phyloP scores from a whole-genome alignment of 495 filamentous ascomycete genomes.

The Xylaria acuta region DNA sequence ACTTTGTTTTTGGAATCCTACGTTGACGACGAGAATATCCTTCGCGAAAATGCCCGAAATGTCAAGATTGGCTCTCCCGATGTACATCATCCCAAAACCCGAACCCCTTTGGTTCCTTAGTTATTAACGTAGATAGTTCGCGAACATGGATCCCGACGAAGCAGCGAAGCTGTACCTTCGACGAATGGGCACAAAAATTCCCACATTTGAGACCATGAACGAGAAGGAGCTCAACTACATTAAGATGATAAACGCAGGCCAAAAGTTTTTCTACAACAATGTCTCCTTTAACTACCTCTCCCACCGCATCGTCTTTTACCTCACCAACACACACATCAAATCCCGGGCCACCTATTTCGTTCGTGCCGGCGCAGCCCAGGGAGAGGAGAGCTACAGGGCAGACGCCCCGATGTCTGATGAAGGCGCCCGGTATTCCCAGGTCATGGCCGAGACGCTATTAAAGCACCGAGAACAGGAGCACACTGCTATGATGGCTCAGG shows the following conservation, averaged over 20 bases:
- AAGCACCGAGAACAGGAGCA: constrained; percentile 83
- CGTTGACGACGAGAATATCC: constrained; percentile 90
- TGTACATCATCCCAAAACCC: constrained; percentile 52
- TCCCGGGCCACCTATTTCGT: constrained; percentile 92
- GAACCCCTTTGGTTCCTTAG: background rate
- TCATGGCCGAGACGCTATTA: constrained; percentile 83
- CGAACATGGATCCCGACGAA: constrained; percentile 88
- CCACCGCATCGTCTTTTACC: constrained; percentile 95
- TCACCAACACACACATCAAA: constrained; percentile 97
- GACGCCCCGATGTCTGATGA: constrained; percentile 84
- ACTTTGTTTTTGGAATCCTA: constrained; percentile 96
- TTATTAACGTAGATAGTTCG: constrained; percentile 64
- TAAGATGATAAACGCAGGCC: constrained; percentile 99
- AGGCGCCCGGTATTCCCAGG: constrained; percentile 82
- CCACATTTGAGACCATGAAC: constrained; percentile 95
- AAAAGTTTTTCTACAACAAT: constrained; percentile 90
- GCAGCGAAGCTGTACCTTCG: constrained; percentile 89
- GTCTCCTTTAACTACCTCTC: constrained; percentile 94
- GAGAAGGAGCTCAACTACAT: constrained; percentile 93
- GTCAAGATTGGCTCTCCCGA: constrained; percentile 99
- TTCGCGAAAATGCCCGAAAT: constrained; percentile 94
- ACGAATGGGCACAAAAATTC: constrained; percentile 89
- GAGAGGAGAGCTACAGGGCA: constrained; percentile 87
- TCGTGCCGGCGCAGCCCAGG: constrained; percentile 69
- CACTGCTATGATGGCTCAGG: constrained; percentile 68